phyloP scores from a whole-genome alignment of 208 protist species.

The Acanthamoeba healyi region DNA sequence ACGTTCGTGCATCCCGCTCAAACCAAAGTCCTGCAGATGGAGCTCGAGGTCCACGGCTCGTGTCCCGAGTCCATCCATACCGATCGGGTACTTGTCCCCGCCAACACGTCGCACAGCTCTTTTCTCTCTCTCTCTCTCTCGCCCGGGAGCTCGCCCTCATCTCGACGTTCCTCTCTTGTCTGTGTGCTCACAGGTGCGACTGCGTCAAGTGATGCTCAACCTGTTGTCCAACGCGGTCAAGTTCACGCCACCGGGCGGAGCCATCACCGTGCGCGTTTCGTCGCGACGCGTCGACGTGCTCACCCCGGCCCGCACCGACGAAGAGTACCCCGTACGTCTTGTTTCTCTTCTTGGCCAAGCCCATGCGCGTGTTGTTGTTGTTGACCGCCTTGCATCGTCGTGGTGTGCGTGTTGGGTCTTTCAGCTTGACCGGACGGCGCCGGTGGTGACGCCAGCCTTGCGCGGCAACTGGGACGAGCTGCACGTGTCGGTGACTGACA shows the following conservation, averaged over 20 bases:
- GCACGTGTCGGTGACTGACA: not conserved
- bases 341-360: too few relatives aligned
- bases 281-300: slow-evolving; percentile 14
- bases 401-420: too few relatives aligned
- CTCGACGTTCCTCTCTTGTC: too few relatives aligned
- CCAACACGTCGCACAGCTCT: too few relatives aligned
- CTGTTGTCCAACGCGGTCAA: slow-evolving; percentile 15
- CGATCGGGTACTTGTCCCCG: not conserved
- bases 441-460: not conserved
- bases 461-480: not conserved
- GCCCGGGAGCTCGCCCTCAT: too few relatives aligned
- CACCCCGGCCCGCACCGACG: not conserved
- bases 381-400: too few relatives aligned
- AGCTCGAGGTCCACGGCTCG: slow-evolving; percentile 12
- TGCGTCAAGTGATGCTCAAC: not conserved
- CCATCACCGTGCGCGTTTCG: not conserved
- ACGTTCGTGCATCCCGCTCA: not conserved
- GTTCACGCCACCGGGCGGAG: not conserved
- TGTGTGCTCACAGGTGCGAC: not conserved
- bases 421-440: not conserved
- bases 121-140: too few relatives aligned
- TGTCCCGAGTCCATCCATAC: not conserved
- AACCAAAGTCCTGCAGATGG: not conserved
- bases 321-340: too few relatives aligned
- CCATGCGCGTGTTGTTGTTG: too few relatives aligned